Conservation (phyloP, 2,329 filamentous ascomycete species). For the Coleophoma crateriformis region DNA sequence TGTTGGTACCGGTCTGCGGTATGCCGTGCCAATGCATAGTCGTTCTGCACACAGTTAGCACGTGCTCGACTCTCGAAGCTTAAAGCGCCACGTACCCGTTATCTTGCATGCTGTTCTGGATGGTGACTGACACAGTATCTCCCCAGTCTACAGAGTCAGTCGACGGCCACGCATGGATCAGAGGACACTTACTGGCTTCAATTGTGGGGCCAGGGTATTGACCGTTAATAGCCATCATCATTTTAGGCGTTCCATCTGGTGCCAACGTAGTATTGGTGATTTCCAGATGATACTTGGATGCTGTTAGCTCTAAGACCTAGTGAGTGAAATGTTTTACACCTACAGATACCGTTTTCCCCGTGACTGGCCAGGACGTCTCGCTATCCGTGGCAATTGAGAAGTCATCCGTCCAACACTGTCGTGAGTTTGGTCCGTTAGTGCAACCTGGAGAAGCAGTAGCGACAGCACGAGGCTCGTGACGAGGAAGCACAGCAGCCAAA, state of each 20-base stretch:
- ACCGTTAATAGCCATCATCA: conserved; percentile 45
- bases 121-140: conserved; percentile 48
- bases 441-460: neutral
- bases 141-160: conserved; percentile 16
- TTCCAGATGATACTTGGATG: conserved; percentile 16
- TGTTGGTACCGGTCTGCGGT: conserved; percentile 35
- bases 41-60: conserved; percentile 25
- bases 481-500: neutral
- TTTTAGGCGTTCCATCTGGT: conserved; percentile 36
- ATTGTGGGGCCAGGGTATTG: conserved; percentile 28
- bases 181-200: conserved; percentile 20
- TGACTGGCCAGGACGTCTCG: conserved; percentile 7
- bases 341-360: conserved; percentile 4
- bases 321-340: neutral
- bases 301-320: neutral
- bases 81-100: conserved; percentile 24
- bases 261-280: conserved; percentile 20
- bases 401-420: conserved; percentile 5
- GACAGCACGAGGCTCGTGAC: neutral
- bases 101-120: conserved; percentile 58
- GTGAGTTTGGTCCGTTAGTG: neutral
- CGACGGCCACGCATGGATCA: neutral
- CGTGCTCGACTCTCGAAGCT: conserved; percentile 13
- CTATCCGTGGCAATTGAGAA: conserved; percentile 8
- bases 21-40: conserved; percentile 42